Base-by-base conservation (phyloP, 2,329 filamentous ascomycete genomes). In the Aureobasidium sp. region DNA sequence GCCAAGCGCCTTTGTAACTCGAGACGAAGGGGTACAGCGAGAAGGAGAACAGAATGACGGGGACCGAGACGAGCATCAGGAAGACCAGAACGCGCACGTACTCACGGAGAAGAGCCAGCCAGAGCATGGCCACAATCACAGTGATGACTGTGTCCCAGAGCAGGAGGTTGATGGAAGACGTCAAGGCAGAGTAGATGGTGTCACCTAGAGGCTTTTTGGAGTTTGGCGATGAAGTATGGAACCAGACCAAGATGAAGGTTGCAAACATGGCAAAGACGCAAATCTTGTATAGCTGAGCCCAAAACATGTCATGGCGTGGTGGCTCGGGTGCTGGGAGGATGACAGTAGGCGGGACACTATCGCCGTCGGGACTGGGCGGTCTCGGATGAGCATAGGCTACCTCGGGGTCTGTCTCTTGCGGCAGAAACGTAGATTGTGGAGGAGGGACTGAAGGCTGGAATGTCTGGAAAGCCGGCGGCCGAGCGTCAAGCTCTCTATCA, bases 101-200 rank as follows among this genome's bases (percentile, higher is more conserved):
- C 5, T 91, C 94, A 52, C 91, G 85, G 52, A 99, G 79, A 1
- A 95, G 80, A 1, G 92, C 89, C 64, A 99, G 83, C 94, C 94
- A 99, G 29, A 97, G 75, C 39, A 97, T 80, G 1, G 93, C 93
- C 22, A 97, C 89, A 39, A 95, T 79, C 42, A 97, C 80, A 0
- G 94, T 89, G n/a, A 97, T 87, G 20, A 97, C 74, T 0, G 94
- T 97, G 75, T 97, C 95, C 58, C 94, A 85, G 1, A 90, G 89
- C 45, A 99, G 85, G 67, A 97, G 87, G 70, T 94, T 87, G 70
- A 95, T 94, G 0, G 92, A 97, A 56, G 87, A 86, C 68, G 89
- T 87, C 39, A 99, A 78, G 5, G 90, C 91, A 15, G 89, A 91
- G 74, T 99, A 99, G 63, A 99, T 91, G 1, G 93, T 97, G 74